Evolutionary conservation across 352 stramenopile species (phyloP).

Genomic region (Aphanomyces astaci): DNA sequence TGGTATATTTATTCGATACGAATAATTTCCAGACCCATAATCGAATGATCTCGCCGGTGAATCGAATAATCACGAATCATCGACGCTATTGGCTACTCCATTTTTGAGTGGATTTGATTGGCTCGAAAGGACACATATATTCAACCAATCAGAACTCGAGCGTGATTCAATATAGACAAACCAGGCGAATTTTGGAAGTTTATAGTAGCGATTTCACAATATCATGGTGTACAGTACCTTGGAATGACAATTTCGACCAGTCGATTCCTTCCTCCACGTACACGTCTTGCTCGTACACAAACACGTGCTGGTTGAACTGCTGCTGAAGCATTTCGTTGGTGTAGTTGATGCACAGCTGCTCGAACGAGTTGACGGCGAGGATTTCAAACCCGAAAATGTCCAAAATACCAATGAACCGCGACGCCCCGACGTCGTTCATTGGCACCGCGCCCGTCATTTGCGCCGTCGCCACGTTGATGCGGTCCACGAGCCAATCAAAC

Average conservation of each 20-base stretch:
- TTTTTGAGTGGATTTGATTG: too few relatives aligned
- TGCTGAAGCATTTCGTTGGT: slow-evolving; percentile 95
- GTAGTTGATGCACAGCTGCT: slow-evolving; percentile 96
- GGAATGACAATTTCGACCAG: slow-evolving; percentile 86
- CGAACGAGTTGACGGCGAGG: slow-evolving; percentile 89
- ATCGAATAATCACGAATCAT: too few relatives aligned
- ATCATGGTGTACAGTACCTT: slow-evolving; percentile 23
- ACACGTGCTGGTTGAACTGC: slow-evolving; percentile 94
- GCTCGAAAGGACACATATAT: too few relatives aligned
- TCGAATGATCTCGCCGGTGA: too few relatives aligned
- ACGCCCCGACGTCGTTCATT: slow-evolving; percentile 20
- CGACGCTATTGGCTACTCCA: too few relatives aligned
- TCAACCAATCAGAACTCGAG: too few relatives aligned
- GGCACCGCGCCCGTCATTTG: slow-evolving; percentile 38
- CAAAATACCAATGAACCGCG: slow-evolving; percentile 90
- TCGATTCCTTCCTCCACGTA: slow-evolving; percentile 96
- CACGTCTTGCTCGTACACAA: slow-evolving; percentile 96
- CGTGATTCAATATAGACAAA: too few relatives aligned
- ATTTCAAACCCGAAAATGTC: slow-evolving; percentile 98
- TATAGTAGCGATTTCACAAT: too few relatives aligned
- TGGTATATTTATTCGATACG: too few relatives aligned
- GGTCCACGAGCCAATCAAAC: slow-evolving; percentile 94
- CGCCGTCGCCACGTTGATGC: slow-evolving; percentile 88
- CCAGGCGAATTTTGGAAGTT: not conserved
- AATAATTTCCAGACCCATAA: too few relatives aligned